These are phyloP conservation scores for Galeopsis tetrahit DNA, from an alignment of 257 asterid species.

Conservation along the genomic window DNA sequence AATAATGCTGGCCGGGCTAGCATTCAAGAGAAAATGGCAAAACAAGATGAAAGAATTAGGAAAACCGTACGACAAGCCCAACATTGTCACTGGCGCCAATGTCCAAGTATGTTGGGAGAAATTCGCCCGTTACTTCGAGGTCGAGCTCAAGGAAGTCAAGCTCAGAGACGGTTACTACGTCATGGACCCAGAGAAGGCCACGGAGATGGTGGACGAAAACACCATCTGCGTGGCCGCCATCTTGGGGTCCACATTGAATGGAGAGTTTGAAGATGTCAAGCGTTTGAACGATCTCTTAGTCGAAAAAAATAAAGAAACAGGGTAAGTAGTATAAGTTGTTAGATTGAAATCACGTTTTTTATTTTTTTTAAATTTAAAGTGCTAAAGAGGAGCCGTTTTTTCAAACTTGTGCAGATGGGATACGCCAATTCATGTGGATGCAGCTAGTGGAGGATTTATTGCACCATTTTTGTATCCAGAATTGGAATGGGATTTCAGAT, in stretches of 20 bases:
- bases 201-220: slow-evolving; percentile 89
- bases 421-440: slow-evolving; percentile 93
- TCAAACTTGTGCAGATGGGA: slow-evolving; percentile 60
- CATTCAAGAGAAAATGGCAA: slow-evolving; percentile 92
- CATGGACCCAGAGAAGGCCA: slow-evolving; percentile 90
- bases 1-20: slow-evolving; percentile 93
- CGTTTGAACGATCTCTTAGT: slow-evolving; percentile 69
- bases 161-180: slow-evolving; percentile 82
- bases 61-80: slow-evolving; percentile 84
- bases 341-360: too few relatives aligned
- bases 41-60: slow-evolving; percentile 79
- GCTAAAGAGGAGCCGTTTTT: too few relatives aligned
- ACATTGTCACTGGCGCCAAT: slow-evolving; percentile 90
- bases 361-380: too few relatives aligned
- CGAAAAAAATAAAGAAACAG: slow-evolving; percentile 72
- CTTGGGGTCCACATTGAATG: slow-evolving; percentile 85
- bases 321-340: slow-evolving; percentile 39
- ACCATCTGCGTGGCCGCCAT: slow-evolving; percentile 93
- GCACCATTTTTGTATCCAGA: slow-evolving; percentile 94
- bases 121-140: slow-evolving; percentile 89
- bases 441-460: slow-evolving; percentile 95
- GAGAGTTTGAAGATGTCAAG: slow-evolving; percentile 93
- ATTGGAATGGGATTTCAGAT: slow-evolving; percentile 84
- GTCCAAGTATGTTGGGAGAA: slow-evolving; percentile 98
- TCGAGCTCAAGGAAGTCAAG: slow-evolving; percentile 87